Evolutionary conservation across 1,139 yeast genomes (phyloP).

Genomic region (Candida sp.): DNA sequence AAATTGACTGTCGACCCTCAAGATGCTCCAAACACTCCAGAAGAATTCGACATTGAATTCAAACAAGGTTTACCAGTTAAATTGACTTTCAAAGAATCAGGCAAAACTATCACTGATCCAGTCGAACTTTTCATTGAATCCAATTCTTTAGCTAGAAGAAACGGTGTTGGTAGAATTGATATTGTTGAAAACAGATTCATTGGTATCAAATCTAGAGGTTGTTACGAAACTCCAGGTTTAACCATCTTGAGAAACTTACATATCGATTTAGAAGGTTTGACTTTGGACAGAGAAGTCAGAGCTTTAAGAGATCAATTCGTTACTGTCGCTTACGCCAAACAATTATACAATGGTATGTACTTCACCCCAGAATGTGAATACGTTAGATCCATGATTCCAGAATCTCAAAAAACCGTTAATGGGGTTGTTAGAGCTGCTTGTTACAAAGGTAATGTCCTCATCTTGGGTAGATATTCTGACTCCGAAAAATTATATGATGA

Average conservation of each 20-base stretch:
- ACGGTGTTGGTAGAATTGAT: slow-evolving; percentile 99
- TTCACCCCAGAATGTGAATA: slow-evolving; percentile 98
- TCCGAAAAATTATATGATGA: slow-evolving; percentile 97
- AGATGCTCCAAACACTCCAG: slow-evolving; percentile 94
- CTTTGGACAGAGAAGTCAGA: slow-evolving; percentile 96
- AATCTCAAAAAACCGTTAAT: slow-evolving; percentile 92
- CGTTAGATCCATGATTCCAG: slow-evolving; percentile 87
- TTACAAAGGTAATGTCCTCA: slow-evolving; percentile 83
- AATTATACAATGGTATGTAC: slow-evolving; percentile 95
- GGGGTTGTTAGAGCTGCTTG: slow-evolving; percentile 94
- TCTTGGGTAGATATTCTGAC: slow-evolving; percentile 91
- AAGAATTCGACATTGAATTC: slow-evolving; percentile 78
- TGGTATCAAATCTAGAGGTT: slow-evolving; percentile 98
- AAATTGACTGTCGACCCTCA: slow-evolving; percentile 93
- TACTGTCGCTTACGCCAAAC: slow-evolving; percentile 85
- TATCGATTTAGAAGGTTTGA: slow-evolving; percentile 94
- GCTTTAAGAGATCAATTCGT: slow-evolving; percentile 96
- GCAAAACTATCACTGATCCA: slow-evolving; percentile 67
- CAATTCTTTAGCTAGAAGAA: slow-evolving; percentile 94
- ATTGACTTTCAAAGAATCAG: slow-evolving; percentile 65
- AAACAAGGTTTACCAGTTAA: slow-evolving; percentile 86
- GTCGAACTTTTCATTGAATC: slow-evolving; percentile 92
- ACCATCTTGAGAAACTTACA: slow-evolving; percentile 92
- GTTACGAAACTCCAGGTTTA: slow-evolving; percentile 99
- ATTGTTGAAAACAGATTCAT: slow-evolving; percentile 98